Evolutionary conservation across 306 rosid species (phyloP).

Genomic region (Vigna reflexopilosa): DNA sequence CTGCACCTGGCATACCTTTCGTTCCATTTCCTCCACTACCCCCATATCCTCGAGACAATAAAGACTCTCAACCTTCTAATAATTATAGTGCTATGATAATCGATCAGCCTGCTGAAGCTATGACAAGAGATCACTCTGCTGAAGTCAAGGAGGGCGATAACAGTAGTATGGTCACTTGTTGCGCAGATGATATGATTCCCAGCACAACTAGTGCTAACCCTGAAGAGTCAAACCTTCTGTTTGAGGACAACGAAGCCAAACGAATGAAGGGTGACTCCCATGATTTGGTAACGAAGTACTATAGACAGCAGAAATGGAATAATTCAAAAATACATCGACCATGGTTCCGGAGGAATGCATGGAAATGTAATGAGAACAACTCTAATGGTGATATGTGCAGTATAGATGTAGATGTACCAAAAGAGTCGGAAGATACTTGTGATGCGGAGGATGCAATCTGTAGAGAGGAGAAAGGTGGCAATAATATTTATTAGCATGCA

Average conservation of each 20-base stretch:
- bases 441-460: conserved; percentile 65
- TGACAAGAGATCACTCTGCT: conserved; percentile 46
- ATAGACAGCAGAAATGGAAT: conserved; percentile 91
- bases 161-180: conserved; percentile 46
- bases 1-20: conserved; percentile 94
- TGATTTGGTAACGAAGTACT: conserved; percentile 74
- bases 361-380: conserved; percentile 61
- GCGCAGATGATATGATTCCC: conserved; percentile 61
- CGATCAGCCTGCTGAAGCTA: conserved; percentile 53
- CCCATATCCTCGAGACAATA: conserved; percentile 59
- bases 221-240: conserved; percentile 43
- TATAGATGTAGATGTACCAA: conserved; percentile 58
- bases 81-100: conserved; percentile 38
- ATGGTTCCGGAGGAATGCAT: conserved; percentile 59
- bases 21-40: conserved; percentile 94
- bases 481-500: conserved; percentile 68
- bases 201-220: conserved; percentile 61
- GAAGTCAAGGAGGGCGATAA: conserved; percentile 52
- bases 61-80: conserved; percentile 53
- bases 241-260: conserved; percentile 52
- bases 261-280: conserved; percentile 61
- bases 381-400: conserved; percentile 51
- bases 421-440: conserved; percentile 57
- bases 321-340: conserved; percentile 63
- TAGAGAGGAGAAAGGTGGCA: conserved; percentile 70